Conservation (phyloP, 2,329 filamentous ascomycete species). For the Hysterium pulicare region DNA sequence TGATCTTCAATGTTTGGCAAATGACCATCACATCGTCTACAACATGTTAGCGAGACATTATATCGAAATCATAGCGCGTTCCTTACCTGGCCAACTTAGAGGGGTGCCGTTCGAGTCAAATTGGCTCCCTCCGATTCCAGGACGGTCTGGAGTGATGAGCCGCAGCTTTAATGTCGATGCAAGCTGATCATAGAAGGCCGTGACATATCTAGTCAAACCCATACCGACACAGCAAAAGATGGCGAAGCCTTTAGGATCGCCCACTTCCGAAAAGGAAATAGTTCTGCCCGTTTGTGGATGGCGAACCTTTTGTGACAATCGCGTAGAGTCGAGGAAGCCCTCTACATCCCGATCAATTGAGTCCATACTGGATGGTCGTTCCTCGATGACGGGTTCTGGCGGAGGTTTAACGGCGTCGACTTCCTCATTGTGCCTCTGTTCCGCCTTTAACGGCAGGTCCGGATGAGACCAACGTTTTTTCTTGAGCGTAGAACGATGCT, state of each 20-base stretch:
- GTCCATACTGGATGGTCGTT: conserved; percentile 66
- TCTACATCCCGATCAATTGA: conserved; percentile 87
- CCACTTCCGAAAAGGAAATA: conserved; percentile 96
- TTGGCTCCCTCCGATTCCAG: conserved; percentile 90
- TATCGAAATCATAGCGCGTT: conserved; percentile 8
- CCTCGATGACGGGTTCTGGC: conserved; percentile 52
- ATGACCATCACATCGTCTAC: conserved; percentile 84
- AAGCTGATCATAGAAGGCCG: conserved; percentile 94
- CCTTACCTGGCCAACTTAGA: conserved; percentile 85
- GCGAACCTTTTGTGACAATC: conserved; percentile 81
- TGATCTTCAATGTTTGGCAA: conserved; percentile 86
- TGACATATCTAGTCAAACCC: conserved; percentile 93
- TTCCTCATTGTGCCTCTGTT: conserved; percentile 34
- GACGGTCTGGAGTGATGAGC: conserved; percentile 89
- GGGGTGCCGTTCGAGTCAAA: conserved; percentile 81
- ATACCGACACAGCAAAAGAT: conserved; percentile 98
- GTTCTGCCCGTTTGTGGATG: conserved; percentile 82
- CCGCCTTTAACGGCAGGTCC: conserved; percentile 37
- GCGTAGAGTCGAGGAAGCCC: conserved; percentile 75
- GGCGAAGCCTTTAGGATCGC: conserved; percentile 83
- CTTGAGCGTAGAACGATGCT: conserved; percentile 29
- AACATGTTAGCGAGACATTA: conserved; percentile 40
- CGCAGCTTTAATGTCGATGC: conserved; percentile 83
- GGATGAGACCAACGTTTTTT: conserved; percentile 40
- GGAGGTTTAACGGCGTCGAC: conserved; percentile 23